phyloP scores from a whole-genome alignment of 495 filamentous ascomycete species.

The Podospora comata region DNA sequence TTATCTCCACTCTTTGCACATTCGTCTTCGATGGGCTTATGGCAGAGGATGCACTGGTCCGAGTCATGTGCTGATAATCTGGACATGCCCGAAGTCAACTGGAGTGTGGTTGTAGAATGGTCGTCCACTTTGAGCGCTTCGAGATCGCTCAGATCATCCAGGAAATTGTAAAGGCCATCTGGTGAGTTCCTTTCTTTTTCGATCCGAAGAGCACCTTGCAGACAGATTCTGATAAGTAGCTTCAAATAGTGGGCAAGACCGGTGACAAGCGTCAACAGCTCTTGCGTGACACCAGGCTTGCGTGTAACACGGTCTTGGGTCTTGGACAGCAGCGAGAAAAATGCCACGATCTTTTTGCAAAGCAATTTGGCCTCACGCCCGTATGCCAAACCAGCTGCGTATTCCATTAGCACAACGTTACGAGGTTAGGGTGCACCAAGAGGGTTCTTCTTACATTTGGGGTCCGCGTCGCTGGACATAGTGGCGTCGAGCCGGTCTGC shows the following conservation, averaged over 20 bases:
- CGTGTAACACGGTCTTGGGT: constrained; percentile 85
- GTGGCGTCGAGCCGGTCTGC: constrained; percentile 78
- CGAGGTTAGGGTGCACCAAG: not conserved
- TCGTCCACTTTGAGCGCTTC: constrained; percentile 69
- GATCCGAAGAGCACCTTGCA: constrained; percentile 88
- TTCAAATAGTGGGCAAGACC: constrained; percentile 98
- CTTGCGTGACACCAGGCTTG: constrained; percentile 93
- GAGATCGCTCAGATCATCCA: constrained; percentile 72
- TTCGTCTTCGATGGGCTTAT: constrained; percentile 89
- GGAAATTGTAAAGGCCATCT: constrained; percentile 74
- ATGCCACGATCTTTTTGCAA: constrained; percentile 98
- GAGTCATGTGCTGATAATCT: constrained; percentile 73
- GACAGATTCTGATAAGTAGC: constrained; percentile 91
- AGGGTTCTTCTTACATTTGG: not conserved
- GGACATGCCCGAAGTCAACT: constrained; percentile 68
- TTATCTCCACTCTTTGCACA: constrained; percentile 68
- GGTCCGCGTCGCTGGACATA: constrained; percentile 44
- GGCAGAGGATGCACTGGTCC: constrained; percentile 76
- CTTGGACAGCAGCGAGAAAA: constrained; percentile 90
- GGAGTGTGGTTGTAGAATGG: constrained; percentile 55
- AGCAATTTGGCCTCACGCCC: constrained; percentile 93
- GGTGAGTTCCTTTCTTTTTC: constrained; percentile 75
- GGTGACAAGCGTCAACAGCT: constrained; percentile 90
- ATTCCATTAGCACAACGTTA: constrained; percentile 12
- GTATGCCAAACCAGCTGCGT: constrained; percentile 70